These are phyloP conservation scores for Globisporangium polare DNA, from an alignment of 352 stramenopile species.

Conservation along the genomic window DNA sequence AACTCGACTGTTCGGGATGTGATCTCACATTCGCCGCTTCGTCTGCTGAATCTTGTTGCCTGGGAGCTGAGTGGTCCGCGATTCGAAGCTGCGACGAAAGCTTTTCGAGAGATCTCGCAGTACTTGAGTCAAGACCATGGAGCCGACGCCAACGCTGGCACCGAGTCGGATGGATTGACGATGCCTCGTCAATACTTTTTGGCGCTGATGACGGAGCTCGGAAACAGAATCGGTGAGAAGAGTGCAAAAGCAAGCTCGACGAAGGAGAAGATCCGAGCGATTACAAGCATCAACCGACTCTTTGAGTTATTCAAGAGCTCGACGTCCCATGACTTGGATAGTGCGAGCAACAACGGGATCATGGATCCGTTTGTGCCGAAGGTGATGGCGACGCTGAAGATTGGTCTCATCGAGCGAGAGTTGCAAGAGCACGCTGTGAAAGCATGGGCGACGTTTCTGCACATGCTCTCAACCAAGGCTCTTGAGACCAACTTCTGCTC, in stretches of 20 bases:
- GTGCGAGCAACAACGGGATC: conserved; percentile 31
- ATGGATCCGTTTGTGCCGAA: conserved; percentile 86
- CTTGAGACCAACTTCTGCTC: conserved; percentile 82
- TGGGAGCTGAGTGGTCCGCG: conserved; percentile 65
- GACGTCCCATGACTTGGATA: conserved; percentile 21
- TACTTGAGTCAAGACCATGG: conserved; percentile 33
- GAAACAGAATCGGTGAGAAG: conserved; percentile 53
- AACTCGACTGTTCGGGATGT: conserved; percentile 58
- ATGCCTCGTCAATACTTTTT: conserved; percentile 82
- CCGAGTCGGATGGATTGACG: conserved; percentile 27
- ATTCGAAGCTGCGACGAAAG: conserved; percentile 43
- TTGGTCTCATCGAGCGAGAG: conserved; percentile 50
- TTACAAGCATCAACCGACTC: conserved; percentile 72
- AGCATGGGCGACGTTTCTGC: conserved; percentile 77
- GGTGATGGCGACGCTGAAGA: conserved; percentile 87
- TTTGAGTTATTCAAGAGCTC: conserved; percentile 53
- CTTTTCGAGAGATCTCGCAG: conserved; percentile 52
- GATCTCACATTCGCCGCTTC: conserved; percentile 45
- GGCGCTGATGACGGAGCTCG: conserved; percentile 78
- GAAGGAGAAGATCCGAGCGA: conserved; percentile 47
- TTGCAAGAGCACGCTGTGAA: conserved; percentile 61
- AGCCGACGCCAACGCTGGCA: conserved; percentile 18
- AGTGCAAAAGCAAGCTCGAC: conserved; percentile 20
- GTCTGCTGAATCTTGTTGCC: conserved; percentile 53
- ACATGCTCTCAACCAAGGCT: conserved; percentile 74